A percentile compares a stretch with the other conserved stretches of the same genome.
phyloP scores from a whole-genome alignment of 305 asterid species.

The Petunia hybrid region DNA sequence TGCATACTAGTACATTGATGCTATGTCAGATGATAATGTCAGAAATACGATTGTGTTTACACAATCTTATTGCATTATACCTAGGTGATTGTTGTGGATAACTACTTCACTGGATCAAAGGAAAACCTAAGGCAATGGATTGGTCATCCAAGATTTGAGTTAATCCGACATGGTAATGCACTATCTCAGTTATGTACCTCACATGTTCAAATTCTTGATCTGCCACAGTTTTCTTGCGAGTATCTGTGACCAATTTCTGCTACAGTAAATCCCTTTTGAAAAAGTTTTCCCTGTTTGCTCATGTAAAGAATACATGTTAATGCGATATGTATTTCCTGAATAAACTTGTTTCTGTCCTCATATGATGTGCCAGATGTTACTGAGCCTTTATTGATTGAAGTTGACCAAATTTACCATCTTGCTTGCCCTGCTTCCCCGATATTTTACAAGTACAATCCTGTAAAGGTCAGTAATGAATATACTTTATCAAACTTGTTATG shows the following conservation, averaged over 20 bases:
- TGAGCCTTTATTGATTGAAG: conserved; percentile 81
- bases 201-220: neutral
- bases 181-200: neutral
- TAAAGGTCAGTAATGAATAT: conserved; percentile 62
- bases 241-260: neutral
- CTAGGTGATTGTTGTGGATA: conserved; percentile 61
- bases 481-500: neutral
- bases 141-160: conserved; percentile 65
- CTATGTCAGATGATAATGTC: neutral
- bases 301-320: neutral
- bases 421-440: conserved; percentile 99
- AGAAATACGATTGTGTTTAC: neutral
- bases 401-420: conserved; percentile 96
- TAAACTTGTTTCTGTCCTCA: neutral
- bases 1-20: neutral
- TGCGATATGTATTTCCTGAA: too few relatives aligned
- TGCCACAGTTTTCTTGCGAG: neutral
- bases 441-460: conserved; percentile 96
- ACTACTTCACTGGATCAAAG: conserved; percentile 60
- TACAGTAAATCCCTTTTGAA: neutral
- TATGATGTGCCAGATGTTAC: conserved; percentile 77
- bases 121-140: conserved; percentile 60
- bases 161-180: conserved; percentile 57
- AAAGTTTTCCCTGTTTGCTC: neutral
- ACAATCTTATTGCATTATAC: neutral